phyloP scores from a whole-genome alignment of 2,329 filamentous ascomycete genomes.

The Cladosporium sp. region DNA sequence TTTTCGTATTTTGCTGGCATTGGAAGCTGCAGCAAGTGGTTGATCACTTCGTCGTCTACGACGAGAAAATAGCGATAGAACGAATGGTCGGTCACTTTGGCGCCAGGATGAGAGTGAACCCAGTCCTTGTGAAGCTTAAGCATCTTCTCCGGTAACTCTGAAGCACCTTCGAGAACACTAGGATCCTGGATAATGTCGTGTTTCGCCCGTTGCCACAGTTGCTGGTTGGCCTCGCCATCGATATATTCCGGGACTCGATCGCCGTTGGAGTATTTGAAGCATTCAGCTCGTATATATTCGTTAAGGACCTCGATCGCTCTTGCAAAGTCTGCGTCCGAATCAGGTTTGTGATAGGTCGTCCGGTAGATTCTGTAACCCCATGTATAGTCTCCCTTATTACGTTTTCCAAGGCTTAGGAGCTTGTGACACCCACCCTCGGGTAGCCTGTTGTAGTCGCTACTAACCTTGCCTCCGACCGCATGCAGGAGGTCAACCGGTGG shows the following conservation, averaged over 20 bases:
- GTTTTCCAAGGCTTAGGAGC: background rate
- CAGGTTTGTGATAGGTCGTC: background rate
- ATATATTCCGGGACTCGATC: background rate
- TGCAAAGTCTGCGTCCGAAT: background rate
- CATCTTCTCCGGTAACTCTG: background rate
- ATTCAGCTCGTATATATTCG: background rate
- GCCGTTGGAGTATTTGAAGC: background rate
- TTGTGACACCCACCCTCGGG: background rate
- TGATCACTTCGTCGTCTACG: conserved; percentile 1
- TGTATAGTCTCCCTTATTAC: background rate
- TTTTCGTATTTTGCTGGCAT: background rate
- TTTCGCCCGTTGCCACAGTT: background rate
- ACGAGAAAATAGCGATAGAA: conserved; percentile 1
- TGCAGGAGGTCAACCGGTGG: background rate
- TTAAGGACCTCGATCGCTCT: background rate
- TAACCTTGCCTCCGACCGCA: background rate
- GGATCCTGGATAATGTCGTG: background rate
- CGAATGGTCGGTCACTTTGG: background rate
- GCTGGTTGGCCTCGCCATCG: background rate
- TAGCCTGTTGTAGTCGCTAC: background rate
- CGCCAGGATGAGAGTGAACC: conserved; percentile 1
- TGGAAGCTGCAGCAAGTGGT: background rate
- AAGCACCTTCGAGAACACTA: background rate
- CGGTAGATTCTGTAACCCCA: conserved; percentile 6
- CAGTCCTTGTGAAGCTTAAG: background rate